Percentiles rank a stretch among this genome's conserved stretches.
phyloP scores from a whole-genome alignment of 2,329 filamentous ascomycete species.

The Meredithiella fracta region DNA sequence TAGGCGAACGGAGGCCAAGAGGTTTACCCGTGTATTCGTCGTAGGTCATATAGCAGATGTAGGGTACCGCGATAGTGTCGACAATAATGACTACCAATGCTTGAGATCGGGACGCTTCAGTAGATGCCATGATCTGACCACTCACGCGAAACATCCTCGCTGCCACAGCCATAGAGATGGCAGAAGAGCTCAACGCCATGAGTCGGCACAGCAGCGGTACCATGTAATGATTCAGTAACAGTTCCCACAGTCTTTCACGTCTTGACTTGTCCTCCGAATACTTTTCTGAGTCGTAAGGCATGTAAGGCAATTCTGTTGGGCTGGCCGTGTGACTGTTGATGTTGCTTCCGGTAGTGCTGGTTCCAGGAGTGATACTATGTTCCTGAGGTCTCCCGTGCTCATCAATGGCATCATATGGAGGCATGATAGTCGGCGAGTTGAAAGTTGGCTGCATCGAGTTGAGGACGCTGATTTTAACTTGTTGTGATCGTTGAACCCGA shows the following conservation, averaged over 20 bases:
- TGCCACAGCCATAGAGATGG: slow-evolving; percentile 64
- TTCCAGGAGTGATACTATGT: slow-evolving; percentile 1
- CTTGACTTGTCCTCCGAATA: slow-evolving; percentile 21
- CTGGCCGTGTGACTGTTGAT: slow-evolving; percentile 16
- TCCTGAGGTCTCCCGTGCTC: slow-evolving; percentile 14
- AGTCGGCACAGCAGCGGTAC: slow-evolving; percentile 73
- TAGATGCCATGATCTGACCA: slow-evolving; percentile 20
- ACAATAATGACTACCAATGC: slow-evolving; percentile 80
- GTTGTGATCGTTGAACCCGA: slow-evolving; percentile 29
- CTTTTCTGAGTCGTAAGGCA: slow-evolving; percentile 14
- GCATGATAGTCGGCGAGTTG: slow-evolving; percentile 23
- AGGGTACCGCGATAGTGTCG: slow-evolving; percentile 74
- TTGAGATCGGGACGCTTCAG: slow-evolving; percentile 47
- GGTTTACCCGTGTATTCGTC: slow-evolving; percentile 95
- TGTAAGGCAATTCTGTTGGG: not conserved
- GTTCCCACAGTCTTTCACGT: slow-evolving; percentile 45
- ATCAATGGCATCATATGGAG: slow-evolving; percentile 17
- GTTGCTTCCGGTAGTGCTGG: slow-evolving; percentile 15
- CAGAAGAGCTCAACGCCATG: slow-evolving; percentile 66
- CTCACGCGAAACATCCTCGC: slow-evolving; percentile 50
- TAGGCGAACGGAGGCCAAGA: slow-evolving; percentile 66
- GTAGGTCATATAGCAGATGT: slow-evolving; percentile 84
- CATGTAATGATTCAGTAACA: slow-evolving; percentile 63
- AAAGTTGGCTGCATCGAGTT: slow-evolving; percentile 32
- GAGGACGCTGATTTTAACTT: slow-evolving; percentile 31